A percentile compares a stretch with the other conserved stretches of the same genome.
These are phyloP conservation scores for Myotisia sp. DNA, from an alignment of 2,329 filamentous ascomycete genomes.

Conservation along the genomic window DNA sequence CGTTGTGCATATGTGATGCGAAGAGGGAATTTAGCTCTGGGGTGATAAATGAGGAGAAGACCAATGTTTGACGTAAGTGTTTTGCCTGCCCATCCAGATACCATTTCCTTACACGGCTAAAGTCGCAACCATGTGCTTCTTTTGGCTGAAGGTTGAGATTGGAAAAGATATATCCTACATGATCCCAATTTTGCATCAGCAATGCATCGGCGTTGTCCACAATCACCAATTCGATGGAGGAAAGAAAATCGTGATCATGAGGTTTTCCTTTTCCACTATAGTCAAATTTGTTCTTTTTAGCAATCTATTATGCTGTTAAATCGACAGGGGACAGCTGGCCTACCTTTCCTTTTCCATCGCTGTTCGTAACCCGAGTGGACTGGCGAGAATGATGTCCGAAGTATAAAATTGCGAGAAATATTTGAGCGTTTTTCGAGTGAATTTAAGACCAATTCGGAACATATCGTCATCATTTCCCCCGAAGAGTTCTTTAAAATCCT, in stretches of 20 bases:
- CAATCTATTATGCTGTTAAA: conserved; percentile 20
- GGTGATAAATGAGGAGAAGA: conserved; percentile 69
- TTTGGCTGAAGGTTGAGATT: conserved; percentile 84
- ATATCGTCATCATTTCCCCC: conserved; percentile 94
- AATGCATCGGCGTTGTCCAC: conserved; percentile 87
- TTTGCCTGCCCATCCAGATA: conserved; percentile 80
- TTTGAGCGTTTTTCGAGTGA: conserved; percentile 90
- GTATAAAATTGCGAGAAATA: conserved; percentile 93
- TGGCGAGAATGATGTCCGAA: conserved; percentile 87
- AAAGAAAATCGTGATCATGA: conserved; percentile 76
- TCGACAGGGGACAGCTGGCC: conserved; percentile 26
- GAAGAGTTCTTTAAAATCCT: conserved; percentile 80
- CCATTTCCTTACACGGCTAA: conserved; percentile 77
- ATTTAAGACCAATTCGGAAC: conserved; percentile 91
- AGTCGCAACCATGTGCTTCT: conserved; percentile 83
- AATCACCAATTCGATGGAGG: conserved; percentile 79
- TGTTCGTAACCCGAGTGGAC: conserved; percentile 76
- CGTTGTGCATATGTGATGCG: conserved; percentile 62
- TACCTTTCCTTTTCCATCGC: conserved; percentile 69
- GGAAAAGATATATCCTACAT: conserved; percentile 80
- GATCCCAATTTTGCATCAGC: conserved; percentile 97
- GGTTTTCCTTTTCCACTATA: conserved; percentile 40
- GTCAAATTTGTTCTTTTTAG: background rate
- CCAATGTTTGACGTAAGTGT: conserved; percentile 69
- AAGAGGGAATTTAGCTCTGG: conserved; percentile 75